phyloP scores from a whole-genome alignment of 2,329 filamentous ascomycete species.

The Apiospora saccharicola region DNA sequence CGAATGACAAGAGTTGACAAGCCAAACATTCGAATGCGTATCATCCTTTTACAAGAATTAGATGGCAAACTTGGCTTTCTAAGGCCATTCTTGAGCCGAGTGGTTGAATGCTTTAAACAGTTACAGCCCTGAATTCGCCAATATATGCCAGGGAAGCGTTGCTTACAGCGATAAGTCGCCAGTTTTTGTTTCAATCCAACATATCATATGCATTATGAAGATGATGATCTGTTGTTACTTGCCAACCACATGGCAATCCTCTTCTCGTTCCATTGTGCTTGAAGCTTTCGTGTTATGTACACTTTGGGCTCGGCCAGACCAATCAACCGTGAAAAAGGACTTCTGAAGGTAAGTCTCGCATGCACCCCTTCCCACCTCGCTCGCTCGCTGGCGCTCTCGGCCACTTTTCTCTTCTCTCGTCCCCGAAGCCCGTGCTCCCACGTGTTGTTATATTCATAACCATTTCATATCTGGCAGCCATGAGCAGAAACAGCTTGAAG shows the following conservation, averaged over 20 bases:
- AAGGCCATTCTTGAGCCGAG: neutral
- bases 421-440: neutral
- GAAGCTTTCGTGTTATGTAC: slow-evolving; percentile 15
- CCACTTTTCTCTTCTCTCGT: neutral
- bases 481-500: neutral
- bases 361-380: neutral
- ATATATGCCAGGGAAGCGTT: too few relatives aligned
- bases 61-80: neutral
- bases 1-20: neutral
- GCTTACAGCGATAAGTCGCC: neutral
- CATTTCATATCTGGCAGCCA: slow-evolving; percentile 8
- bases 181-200: too few relatives aligned
- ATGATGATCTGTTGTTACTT: neutral
- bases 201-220: neutral
- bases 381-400: neutral
- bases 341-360: slow-evolving; percentile 14
- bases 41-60: neutral
- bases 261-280: slow-evolving; percentile 2
- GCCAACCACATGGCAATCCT: slow-evolving; percentile 8
- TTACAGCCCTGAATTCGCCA: neutral
- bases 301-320: slow-evolving; percentile 4
- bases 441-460: slow-evolving; percentile 1
- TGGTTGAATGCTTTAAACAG: neutral
- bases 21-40: neutral
- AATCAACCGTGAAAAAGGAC: slow-evolving; percentile 15